Evolutionary conservation across 2,329 filamentous ascomycete species (phyloP).

Genomic region (Sarocladiaceae sp.): DNA sequence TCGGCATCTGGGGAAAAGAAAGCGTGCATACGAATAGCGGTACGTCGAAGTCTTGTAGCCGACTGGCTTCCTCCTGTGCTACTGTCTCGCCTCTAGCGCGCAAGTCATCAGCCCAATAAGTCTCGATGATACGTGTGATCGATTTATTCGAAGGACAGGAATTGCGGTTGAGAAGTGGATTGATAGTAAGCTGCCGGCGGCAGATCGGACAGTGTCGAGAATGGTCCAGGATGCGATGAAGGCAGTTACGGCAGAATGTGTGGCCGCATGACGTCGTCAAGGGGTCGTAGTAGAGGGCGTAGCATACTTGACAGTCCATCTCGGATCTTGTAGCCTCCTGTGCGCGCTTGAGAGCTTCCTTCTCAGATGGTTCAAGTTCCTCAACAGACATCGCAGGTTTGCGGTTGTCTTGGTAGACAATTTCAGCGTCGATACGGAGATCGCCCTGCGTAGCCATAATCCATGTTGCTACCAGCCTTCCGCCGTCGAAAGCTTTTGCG

Average conservation of each 20-base stretch:
- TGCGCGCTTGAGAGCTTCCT: slow-evolving; percentile 44
- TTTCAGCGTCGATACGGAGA: slow-evolving; percentile 52
- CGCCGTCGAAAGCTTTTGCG: slow-evolving; percentile 42
- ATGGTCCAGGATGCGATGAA: slow-evolving; percentile 73
- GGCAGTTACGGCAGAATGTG: slow-evolving; percentile 79
- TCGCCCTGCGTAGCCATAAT: slow-evolving; percentile 58
- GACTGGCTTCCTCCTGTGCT: slow-evolving; percentile 52
- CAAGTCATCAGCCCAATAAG: slow-evolving; percentile 66
- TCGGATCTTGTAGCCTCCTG: slow-evolving; percentile 62
- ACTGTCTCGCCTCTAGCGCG: slow-evolving; percentile 51
- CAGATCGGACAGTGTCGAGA: slow-evolving; percentile 78
- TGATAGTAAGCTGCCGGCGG: slow-evolving; percentile 57
- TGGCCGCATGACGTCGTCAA: slow-evolving; percentile 84
- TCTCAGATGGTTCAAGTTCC: slow-evolving; percentile 10
- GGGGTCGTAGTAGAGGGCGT: slow-evolving; percentile 74
- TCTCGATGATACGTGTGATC: slow-evolving; percentile 58
- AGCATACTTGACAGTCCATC: slow-evolving; percentile 86
- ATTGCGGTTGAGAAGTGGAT: slow-evolving; percentile 34
- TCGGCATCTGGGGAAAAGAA: slow-evolving; percentile 77
- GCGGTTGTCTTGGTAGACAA: slow-evolving; percentile 39
- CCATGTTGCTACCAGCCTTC: slow-evolving; percentile 63
- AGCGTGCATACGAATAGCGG: slow-evolving; percentile 80
- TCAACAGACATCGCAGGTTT: slow-evolving; percentile 18
- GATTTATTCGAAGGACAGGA: slow-evolving; percentile 55
- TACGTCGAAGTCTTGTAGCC: slow-evolving; percentile 54